Conservation (phyloP, 2,329 filamentous ascomycete genomes). For the Beauveria sp. region DNA sequence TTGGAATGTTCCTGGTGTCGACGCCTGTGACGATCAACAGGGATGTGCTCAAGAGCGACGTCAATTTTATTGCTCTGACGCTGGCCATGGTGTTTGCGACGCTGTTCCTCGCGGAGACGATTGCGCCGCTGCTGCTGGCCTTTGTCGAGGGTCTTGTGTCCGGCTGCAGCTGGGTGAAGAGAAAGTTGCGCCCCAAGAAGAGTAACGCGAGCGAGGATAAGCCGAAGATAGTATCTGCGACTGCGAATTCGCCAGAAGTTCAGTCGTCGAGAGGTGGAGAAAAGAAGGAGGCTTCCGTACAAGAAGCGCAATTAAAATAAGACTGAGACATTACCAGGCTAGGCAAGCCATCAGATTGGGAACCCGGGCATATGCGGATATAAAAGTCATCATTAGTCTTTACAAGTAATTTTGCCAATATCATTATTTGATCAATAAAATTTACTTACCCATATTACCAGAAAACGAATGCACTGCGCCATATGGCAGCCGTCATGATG, state of each 20-base stretch:
- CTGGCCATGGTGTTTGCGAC: slow-evolving; percentile 17
- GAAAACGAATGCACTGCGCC: background rate
- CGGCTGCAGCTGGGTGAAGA: slow-evolving; percentile 1
- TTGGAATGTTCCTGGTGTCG: slow-evolving; percentile 16
- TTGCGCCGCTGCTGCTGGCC: slow-evolving; percentile 14
- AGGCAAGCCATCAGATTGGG: background rate
- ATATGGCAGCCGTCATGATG: background rate
- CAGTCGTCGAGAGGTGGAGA: background rate
- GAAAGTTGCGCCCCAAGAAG: background rate
- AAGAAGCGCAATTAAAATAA: background rate
- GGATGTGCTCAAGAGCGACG: slow-evolving; percentile 12
- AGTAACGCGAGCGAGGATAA: background rate
- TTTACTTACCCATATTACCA: background rate
- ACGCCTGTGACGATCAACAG: slow-evolving; percentile 15
- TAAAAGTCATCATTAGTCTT: background rate
- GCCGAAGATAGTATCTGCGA: too few relatives aligned
- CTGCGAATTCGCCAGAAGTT: background rate
- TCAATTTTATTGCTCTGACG: slow-evolving; percentile 14
- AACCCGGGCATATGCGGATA: background rate
- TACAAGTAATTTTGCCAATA: background rate
- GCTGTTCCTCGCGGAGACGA: slow-evolving; percentile 16
- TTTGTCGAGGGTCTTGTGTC: slow-evolving; percentile 16
- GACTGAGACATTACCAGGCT: background rate
- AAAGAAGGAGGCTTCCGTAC: background rate
- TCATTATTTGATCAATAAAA: background rate